Evolutionary conservation across 2,329 filamentous ascomycete species (phyloP), one percentile per base, ranked within the genome.

Genomic region (Colletotrichum agaves): DNA sequence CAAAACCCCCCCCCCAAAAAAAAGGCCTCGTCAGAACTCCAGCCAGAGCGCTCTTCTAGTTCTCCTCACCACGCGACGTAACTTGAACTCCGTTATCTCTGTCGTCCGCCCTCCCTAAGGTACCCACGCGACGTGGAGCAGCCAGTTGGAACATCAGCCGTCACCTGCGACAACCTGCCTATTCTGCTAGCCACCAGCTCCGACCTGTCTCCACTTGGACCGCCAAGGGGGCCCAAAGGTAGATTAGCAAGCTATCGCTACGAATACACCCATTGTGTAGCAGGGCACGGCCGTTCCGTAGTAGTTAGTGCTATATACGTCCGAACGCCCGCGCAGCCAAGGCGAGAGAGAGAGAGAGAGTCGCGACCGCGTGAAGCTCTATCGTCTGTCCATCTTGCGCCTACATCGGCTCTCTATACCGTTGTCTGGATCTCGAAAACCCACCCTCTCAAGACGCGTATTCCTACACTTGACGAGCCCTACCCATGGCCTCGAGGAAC

Each of bases 401-500:
- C 31, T 61, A 17, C 56, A 23, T 13, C 37, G 39, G 27, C 27
- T 43, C 19, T 35, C 31, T 41, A 17, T 21, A n/a, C 47, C n/a
- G 19, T 50, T 35, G 23, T 65, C 35, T 49, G 12, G 12, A 13
- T 6, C 15, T 37, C 2, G 19, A 41, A 10, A 56, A 7, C n/a
- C 37, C 13, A 27, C 17, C 12, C n/a, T 33, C 31, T 27, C 39
- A 52, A 12, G 33, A 33, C 19, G 50, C 50, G 50, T 37, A 37
- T 7, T 37, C 21, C 12, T 44, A 4, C 21, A 39, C 37, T 15
- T 19, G 19, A 56, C 57, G 43, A 49, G 21, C 19, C 49, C 31
- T 27, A 33, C n/a, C 23, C 52, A 71, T 71, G 70, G 55, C 67
- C 23, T 71, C 74, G 63, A 74, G 75, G 52, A 82, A 82, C 72